phyloP scores from a whole-genome alignment of 345 rosid genomes.

The Geranium rotundifolium region DNA sequence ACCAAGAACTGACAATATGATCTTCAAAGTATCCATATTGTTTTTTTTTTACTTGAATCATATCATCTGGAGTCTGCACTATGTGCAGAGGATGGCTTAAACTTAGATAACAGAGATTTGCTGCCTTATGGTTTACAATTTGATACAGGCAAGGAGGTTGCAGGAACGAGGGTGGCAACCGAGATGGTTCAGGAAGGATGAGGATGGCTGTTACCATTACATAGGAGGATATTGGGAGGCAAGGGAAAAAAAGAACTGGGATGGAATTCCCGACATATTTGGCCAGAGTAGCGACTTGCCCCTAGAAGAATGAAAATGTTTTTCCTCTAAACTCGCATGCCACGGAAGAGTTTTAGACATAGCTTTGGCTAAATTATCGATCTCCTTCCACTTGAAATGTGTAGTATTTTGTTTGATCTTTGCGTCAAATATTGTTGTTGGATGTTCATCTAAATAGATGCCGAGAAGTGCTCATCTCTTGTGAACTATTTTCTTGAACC shows the following conservation, averaged over 20 bases:
- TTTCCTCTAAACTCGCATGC: too few species aligned
- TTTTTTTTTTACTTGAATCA: too few species aligned
- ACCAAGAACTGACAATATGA: neutral
- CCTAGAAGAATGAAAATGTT: constrained; percentile 22
- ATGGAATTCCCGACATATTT: constrained; percentile 59
- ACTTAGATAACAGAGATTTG: neutral
- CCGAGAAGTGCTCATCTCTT: too few species aligned
- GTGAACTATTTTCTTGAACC: too few species aligned
- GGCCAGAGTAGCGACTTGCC: constrained; percentile 42
- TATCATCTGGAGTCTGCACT: neutral
- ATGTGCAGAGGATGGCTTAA: neutral
- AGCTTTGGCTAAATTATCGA: too few species aligned
- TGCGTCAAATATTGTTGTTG: too few species aligned
- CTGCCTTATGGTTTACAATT: neutral
- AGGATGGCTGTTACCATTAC: constrained; percentile 78
- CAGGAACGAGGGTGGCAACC: constrained; percentile 99
- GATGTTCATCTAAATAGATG: too few species aligned
- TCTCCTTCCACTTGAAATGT: too few species aligned
- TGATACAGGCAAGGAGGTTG: constrained; percentile 74
- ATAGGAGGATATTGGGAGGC: constrained; percentile 93
- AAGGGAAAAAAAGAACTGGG: constrained; percentile 63
- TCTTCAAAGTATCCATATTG: neutral
- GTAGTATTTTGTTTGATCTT: too few species aligned
- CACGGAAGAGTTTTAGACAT: too few species aligned
- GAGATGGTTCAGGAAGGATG: constrained; percentile 78